Evolutionary conservation across 179 eudicot genomes (phyloP), one percentile per base, ranked within the genome.

Genomic region (Silene vulgaris): DNA sequence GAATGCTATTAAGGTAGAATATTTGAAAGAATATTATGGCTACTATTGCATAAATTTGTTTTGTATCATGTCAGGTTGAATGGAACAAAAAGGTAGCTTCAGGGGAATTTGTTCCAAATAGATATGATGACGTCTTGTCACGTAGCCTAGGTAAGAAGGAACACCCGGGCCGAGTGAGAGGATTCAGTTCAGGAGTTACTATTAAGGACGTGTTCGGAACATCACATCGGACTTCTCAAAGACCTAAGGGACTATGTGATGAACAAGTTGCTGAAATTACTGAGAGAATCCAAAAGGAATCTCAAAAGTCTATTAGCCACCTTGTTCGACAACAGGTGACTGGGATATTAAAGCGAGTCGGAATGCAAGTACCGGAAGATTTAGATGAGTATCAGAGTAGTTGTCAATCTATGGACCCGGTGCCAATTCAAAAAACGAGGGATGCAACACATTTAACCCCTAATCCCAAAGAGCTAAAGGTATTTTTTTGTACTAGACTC

Each of bases 111-210:
- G 64, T 60, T 17, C 64, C 64, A 3, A 4, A 60, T 60, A 60
- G 64, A 8, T 21, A 60, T 60, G 64, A 60, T 60, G 64, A 60
- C 12, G 64, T 60, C 11, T 21, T 60, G 11, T 13, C 64, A 17
- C 64, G 64, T 37, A 67, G 54, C 54, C 71, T 67, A 40, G 14
- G 32, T 17, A 67, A 67, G 48, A n/a, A n/a, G 48, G 12, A 67
- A 37, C 54, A 67, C 7, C 28, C 54, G 0, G 71, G 71, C 37
- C 54, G 71, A n/a, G 71, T 67, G 16, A 67, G 71, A 37, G 71
- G 52, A 3, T 67, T 37, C 17, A 3, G 54, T n/a, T 54, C 19
- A 37, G 71, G 71, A 67, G 52, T 67, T 19, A 67, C 52, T 67
- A 67, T 67, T 13, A 67, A 35, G 14, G 71, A 67, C 32, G 71